Base-by-base conservation (phyloP, 306 rosid species). In the Lathyrus oleraceus region DNA sequence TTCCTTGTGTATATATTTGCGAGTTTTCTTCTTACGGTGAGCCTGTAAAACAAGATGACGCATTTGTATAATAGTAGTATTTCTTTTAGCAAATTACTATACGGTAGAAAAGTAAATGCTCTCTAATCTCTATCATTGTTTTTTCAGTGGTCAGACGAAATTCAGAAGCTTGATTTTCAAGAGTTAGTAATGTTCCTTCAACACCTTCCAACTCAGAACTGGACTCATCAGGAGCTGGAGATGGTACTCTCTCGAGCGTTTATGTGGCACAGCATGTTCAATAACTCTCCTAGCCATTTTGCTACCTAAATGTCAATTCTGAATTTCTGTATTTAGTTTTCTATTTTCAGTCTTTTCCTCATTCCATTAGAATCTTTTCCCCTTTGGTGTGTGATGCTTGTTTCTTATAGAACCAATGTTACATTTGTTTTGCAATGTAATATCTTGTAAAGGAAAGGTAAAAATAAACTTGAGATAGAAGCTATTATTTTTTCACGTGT, bases 261-360 rank as follows among this genome's bases (percentile, higher is more conserved):
- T 81, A 87, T 95, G 96, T 95, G 99, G 97, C 95, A 95, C 86
- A 91, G 87, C 83, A 89, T 95, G 97, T 95, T 95, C 87, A 95
- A 91, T 83, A 85, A 81, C 78, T 91, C 89, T 65, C 99, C 97
- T 0, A 95, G 96, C 73, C 99, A 95, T 84, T 84, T 95, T 58
- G 87, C 97, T 79, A 82, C 86, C 75, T 89, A 63, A 85, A 12
- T 62, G 10, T 59, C 63, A 79, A 43, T 65, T 48, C 54, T 71
- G 25, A 42, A 43, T 72, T 71, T 75, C 58, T 54, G 61, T 72
- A 61, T 76, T 74, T 72, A 65, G 36, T 52, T 19, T 56, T 68
- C n/a, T 48, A 4, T 23, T 30, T 67, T 19, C 19, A 5, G 7
- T 19, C 16, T 49, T 58, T 42, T 14, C 60, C 61, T 47, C 43